These are phyloP conservation scores for Butyriboletus regius DNA, from an alignment of 1,284 basidiomycete genomes.

Conservation along the genomic window DNA sequence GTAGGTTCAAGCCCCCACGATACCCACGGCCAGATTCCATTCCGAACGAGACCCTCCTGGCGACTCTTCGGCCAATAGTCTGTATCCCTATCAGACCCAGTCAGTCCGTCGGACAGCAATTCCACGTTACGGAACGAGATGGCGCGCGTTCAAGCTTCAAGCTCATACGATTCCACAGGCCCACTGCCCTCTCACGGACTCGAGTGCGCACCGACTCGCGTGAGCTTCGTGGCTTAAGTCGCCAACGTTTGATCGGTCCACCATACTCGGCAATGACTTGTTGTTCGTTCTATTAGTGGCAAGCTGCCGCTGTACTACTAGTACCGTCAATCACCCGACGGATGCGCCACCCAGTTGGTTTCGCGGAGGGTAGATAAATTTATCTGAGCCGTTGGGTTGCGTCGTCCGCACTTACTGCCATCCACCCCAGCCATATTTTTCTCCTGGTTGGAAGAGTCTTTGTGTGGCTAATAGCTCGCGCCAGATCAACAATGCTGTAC, in stretches of 20 bases:
- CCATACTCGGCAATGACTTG: background rate
- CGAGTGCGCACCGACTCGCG: background rate
- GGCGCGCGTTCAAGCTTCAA: background rate
- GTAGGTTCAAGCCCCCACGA: too few species aligned
- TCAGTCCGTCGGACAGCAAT: background rate
- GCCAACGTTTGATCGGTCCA: background rate
- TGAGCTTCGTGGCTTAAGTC: background rate
- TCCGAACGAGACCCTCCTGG: background rate
- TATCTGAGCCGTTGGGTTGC: background rate
- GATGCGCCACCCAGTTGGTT: background rate
- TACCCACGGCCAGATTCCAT: background rate
- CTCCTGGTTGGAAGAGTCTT: background rate
- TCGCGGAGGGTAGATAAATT: background rate
- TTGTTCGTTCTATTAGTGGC: background rate
- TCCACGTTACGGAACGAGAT: background rate
- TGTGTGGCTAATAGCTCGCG: background rate
- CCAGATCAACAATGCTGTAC: background rate
- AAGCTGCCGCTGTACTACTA: too few species aligned
- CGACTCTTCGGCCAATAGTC: background rate
- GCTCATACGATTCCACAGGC: background rate
- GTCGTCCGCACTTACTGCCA: background rate
- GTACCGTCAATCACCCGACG: too few species aligned
- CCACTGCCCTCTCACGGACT: background rate
- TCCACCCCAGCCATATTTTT: background rate
- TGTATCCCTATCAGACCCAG: background rate